These are phyloP conservation scores for Fistulina hepatica DNA, from an alignment of 1,284 basidiomycete species.

Conservation along the genomic window DNA sequence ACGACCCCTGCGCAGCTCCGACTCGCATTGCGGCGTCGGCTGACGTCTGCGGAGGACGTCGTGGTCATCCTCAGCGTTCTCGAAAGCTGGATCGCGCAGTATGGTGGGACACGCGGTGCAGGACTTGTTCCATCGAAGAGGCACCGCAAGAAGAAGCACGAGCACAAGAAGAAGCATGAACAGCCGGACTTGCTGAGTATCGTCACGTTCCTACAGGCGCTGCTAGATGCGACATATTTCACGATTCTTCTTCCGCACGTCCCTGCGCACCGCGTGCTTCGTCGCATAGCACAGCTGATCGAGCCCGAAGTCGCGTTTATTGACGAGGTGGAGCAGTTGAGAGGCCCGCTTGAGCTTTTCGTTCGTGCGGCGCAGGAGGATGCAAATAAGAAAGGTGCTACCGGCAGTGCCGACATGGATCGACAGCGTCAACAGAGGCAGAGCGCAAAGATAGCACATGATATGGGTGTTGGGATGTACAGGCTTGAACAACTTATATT, in stretches of 20 bases:
- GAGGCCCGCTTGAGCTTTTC: conserved; percentile 53
- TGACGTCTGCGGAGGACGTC: conserved; percentile 45
- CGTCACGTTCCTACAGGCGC: conserved; percentile 41
- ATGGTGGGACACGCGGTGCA: conserved; percentile 21
- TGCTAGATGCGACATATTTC: conserved; percentile 61
- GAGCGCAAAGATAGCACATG: no score
- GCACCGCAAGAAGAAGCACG: conserved; percentile 24
- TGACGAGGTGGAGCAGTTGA: conserved; percentile 39
- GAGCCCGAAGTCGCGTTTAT: conserved; percentile 41
- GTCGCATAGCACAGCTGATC: conserved; percentile 36
- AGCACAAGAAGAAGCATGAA: conserved; percentile 25
- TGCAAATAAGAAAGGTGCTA: no score
- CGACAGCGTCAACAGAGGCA: no score
- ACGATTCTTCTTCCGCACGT: conserved; percentile 43
- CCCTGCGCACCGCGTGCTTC: conserved; percentile 42
- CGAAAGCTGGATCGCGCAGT: conserved; percentile 42
- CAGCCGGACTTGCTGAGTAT: conserved; percentile 36
- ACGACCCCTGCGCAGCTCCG: conserved; percentile 42
- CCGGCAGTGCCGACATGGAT: no score
- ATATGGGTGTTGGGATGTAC: no score
- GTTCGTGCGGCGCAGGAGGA: conserved; percentile 31
- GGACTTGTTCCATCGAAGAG: conserved; percentile 28
- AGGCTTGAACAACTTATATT: no score
- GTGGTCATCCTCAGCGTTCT: conserved; percentile 38
- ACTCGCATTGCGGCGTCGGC: conserved; percentile 40